Conservation (phyloP, 208 protist genomes). For the Leishmania tarentolae region DNA sequence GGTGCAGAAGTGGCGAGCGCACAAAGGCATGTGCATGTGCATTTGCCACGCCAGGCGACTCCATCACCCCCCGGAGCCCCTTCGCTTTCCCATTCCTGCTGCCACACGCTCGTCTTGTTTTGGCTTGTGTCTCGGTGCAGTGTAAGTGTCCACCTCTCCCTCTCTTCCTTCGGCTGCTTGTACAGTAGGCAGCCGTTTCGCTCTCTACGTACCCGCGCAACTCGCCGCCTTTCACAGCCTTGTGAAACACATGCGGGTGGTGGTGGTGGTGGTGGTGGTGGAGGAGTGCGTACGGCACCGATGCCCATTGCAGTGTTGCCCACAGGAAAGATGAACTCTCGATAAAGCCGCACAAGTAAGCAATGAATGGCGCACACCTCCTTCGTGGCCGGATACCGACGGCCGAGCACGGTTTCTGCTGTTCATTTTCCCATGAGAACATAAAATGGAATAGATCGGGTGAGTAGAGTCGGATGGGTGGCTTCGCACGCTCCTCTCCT, state of each 20-base stretch:
- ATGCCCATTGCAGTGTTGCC: not conserved
- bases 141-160: not conserved
- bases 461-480: not conserved
- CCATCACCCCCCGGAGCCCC: not conserved
- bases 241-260: not conserved
- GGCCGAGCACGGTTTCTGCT: not conserved
- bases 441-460: not conserved
- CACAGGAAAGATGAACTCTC: not conserved
- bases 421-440: not conserved
- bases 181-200: not conserved
- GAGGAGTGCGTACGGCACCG: not conserved
- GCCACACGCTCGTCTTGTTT: not conserved
- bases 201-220: not conserved
- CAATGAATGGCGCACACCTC: not conserved
- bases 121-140: not conserved
- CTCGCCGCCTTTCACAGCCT: not conserved
- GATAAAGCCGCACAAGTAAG: not conserved
- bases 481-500: not conserved
- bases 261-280: not conserved
- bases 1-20: not conserved
- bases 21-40: not conserved
- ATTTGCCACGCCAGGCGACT: not conserved
- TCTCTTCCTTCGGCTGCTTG: conserved; percentile 3
- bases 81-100: not conserved
- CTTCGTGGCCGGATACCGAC: not conserved